Conservation (phyloP, 2,329 filamentous ascomycete species). For the Mycosphaerella arachidis region DNA sequence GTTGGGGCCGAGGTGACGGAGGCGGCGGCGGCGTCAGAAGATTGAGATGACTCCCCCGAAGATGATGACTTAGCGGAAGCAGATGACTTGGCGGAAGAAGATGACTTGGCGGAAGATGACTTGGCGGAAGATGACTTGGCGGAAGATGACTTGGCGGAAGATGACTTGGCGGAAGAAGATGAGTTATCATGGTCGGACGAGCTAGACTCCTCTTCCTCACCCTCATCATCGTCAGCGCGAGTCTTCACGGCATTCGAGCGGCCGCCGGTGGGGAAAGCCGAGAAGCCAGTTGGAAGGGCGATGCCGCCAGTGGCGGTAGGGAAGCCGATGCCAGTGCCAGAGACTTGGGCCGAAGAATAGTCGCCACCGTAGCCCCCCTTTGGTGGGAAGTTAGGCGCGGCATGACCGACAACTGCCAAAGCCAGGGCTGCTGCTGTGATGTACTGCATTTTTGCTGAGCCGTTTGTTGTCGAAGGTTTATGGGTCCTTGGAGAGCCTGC, state of each 20-base stretch:
- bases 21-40: slow-evolving; percentile 4
- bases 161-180: not conserved
- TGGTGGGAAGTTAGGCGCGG: slow-evolving; percentile 12
- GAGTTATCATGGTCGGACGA: not conserved
- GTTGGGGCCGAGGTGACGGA: slow-evolving; percentile 8
- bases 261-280: not conserved
- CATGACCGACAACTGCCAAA: slow-evolving; percentile 13
- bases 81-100: not conserved
- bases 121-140: slow-evolving; percentile 5
- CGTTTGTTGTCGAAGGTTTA: not conserved
- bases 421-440: slow-evolving; percentile 13
- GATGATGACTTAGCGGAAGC: not conserved
- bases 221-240: slow-evolving; percentile 10
- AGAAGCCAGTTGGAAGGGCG: not conserved
- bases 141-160: no score
- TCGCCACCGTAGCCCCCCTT: slow-evolving; percentile 5
- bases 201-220: slow-evolving; percentile 5
- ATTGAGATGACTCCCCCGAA: not conserved
- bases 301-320: slow-evolving; percentile 7
- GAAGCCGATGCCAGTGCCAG: slow-evolving; percentile 6
- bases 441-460: slow-evolving; percentile 14
- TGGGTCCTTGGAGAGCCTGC: not conserved
- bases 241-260: not conserved
- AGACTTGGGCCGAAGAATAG: not conserved
- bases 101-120: no score